A percentile compares a stretch with the other conserved stretches of the same genome.
phyloP scores from a whole-genome alignment of 1,139 yeast species.

The Kodamaea suecica region DNA sequence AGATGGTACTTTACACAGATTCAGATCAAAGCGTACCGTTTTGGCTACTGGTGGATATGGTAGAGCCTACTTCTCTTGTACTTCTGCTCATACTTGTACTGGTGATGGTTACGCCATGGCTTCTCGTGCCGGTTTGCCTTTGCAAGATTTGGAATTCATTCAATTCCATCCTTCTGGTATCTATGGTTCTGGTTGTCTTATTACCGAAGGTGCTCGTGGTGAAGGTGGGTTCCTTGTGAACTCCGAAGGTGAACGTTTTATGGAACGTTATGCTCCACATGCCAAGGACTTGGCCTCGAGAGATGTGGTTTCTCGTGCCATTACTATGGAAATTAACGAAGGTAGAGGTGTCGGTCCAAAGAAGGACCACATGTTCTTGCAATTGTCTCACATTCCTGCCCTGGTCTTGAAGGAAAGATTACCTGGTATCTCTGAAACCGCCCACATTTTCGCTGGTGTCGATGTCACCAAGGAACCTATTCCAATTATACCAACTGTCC shows the following conservation, averaged over 20 bases:
- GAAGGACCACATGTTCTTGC: conserved; percentile 93
- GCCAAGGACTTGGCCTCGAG: conserved; percentile 98
- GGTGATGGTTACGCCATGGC: conserved; percentile 99
- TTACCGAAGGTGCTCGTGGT: conserved; percentile 99
- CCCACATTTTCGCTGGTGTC: conserved; percentile 97
- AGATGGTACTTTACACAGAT: conserved; percentile 97
- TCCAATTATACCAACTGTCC: conserved; percentile 97
- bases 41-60: conserved; percentile 99
- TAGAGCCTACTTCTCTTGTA: conserved; percentile 97
- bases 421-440: conserved; percentile 99
- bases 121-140: conserved; percentile 95
- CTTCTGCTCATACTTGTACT: conserved; percentile 99
- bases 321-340: conserved; percentile 96
- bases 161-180: conserved; percentile 99
- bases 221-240: conserved; percentile 97
- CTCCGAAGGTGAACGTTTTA: conserved; percentile 98
- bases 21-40: conserved; percentile 93
- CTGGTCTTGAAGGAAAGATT: conserved; percentile 89
- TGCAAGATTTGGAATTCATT: conserved; percentile 95
- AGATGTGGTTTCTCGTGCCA: conserved; percentile 97
- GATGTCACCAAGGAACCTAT: conserved; percentile 99
- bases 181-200: conserved; percentile 97
- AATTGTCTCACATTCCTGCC: conserved; percentile 92
- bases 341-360: conserved; percentile 99
- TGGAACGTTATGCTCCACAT: conserved; percentile 99